Percentiles rank a stretch among this genome's conserved stretches.
Conservation (phyloP, 2,329 filamentous ascomycete species). For the Calonectria hongkongensis region DNA sequence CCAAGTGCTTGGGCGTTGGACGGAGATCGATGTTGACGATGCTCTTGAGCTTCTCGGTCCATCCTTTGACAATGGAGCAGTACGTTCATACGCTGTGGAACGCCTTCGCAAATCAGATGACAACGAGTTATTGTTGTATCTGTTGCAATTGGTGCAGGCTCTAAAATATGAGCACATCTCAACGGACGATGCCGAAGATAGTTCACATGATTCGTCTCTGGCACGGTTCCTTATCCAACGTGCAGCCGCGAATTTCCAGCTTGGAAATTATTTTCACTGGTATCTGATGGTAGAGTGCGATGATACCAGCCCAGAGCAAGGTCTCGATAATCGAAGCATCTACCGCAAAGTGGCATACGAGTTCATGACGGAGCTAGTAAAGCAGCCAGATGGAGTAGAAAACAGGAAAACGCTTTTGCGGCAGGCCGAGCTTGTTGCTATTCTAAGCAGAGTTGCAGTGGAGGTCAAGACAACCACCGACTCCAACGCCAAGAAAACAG, state of each 20-base stretch:
- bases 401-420: slow-evolving; percentile 85
- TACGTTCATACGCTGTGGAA: slow-evolving; percentile 95
- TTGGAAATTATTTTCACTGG: slow-evolving; percentile 98
- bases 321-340: slow-evolving; percentile 84
- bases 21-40: slow-evolving; percentile 97
- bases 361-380: slow-evolving; percentile 92
- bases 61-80: slow-evolving; percentile 90
- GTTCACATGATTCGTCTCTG: slow-evolving; percentile 85
- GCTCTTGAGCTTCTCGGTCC: slow-evolving; percentile 95
- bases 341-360: slow-evolving; percentile 96
- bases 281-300: slow-evolving; percentile 99
- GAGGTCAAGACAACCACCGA: slow-evolving; percentile 90
- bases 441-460: slow-evolving; percentile 90
- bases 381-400: slow-evolving; percentile 80
- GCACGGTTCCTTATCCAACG: slow-evolving; percentile 92
- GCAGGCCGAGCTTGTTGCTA: slow-evolving; percentile 91
- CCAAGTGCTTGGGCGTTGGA: slow-evolving; percentile 93
- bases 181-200: slow-evolving; percentile 73
- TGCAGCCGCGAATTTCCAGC: slow-evolving; percentile 89
- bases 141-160: slow-evolving; percentile 95
- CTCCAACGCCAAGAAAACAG: slow-evolving; percentile 86
- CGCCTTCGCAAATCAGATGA: slow-evolving; percentile 94
- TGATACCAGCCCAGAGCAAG: slow-evolving; percentile 85
- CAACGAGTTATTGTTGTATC: slow-evolving; percentile 90
- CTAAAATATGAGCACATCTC: slow-evolving; percentile 92